Conservation (phyloP, 176 grass and related monocot genomes). For the Ensete glaucum region DNA sequence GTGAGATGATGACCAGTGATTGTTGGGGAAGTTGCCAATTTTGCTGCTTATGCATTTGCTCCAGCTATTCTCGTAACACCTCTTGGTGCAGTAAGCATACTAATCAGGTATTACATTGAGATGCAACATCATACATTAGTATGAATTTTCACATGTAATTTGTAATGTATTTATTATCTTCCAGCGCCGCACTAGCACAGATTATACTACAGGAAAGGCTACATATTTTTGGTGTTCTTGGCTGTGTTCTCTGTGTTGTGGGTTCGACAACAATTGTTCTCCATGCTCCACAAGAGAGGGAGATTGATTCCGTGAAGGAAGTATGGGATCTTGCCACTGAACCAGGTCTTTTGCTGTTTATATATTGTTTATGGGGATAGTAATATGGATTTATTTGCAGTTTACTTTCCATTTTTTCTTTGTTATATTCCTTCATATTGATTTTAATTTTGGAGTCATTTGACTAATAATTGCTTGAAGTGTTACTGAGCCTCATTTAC, state of each 20-base stretch:
- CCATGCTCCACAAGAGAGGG: slow-evolving; percentile 82
- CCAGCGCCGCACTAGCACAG: slow-evolving; percentile 84
- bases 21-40: slow-evolving; percentile 91
- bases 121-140: slow-evolving; percentile 1
- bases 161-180: background rate
- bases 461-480: background rate
- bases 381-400: background rate
- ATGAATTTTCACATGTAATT: background rate
- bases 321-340: slow-evolving; percentile 95
- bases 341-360: slow-evolving; percentile 44
- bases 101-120: slow-evolving; percentile 59
- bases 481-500: slow-evolving; percentile 6
- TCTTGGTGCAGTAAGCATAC: slow-evolving; percentile 95
- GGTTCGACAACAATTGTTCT: slow-evolving; percentile 89
- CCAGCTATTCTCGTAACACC: slow-evolving; percentile 94
- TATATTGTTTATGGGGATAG: background rate
- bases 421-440: background rate
- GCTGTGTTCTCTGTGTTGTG: slow-evolving; percentile 90
- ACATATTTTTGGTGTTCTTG: slow-evolving; percentile 77
- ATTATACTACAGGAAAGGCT: slow-evolving; percentile 74
- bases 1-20: slow-evolving; percentile 48
- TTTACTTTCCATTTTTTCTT: background rate
- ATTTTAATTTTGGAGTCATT: background rate
- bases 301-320: slow-evolving; percentile 81
- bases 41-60: slow-evolving; percentile 95